These are phyloP conservation scores for Saccharum spontaneum DNA, from an alignment of 176 grass and related monocot species.

Conservation along the genomic window DNA sequence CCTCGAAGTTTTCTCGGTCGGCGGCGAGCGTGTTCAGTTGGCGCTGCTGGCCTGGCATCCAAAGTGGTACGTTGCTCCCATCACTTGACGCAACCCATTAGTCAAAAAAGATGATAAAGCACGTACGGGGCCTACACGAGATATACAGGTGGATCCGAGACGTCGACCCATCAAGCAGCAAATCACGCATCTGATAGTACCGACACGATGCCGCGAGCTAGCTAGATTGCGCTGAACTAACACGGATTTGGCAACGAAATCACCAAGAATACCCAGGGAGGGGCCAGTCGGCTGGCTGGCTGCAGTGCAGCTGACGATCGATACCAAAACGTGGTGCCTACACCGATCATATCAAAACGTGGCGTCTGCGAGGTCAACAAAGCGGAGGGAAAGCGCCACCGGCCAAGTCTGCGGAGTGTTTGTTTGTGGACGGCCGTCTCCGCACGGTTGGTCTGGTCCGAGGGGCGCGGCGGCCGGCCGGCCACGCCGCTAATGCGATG, in stretches of 20 bases:
- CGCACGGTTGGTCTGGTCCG: background rate
- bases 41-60: background rate
- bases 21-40: background rate
- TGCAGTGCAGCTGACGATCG: too few relatives aligned
- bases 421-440: background rate
- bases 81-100: background rate
- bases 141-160: background rate
- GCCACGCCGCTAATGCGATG: conserved; percentile 16
- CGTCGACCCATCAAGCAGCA: background rate
- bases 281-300: too few relatives aligned
- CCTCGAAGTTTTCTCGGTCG: background rate
- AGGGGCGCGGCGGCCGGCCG: background rate
- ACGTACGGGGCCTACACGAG: background rate
- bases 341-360: too few relatives aligned
- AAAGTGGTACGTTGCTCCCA: background rate
- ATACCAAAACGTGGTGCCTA: too few relatives aligned
- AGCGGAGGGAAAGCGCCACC: conserved; percentile 5
- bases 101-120: background rate
- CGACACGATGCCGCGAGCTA: conserved; percentile 12
- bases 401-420: conserved; percentile 1
- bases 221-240: conserved; percentile 19
- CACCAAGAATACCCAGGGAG: background rate
- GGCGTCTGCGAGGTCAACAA: background rate
- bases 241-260: conserved; percentile 4
- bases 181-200: background rate